Conservation (phyloP, 768 basidiomycete genomes). For the Termitomyces sp. region DNA sequence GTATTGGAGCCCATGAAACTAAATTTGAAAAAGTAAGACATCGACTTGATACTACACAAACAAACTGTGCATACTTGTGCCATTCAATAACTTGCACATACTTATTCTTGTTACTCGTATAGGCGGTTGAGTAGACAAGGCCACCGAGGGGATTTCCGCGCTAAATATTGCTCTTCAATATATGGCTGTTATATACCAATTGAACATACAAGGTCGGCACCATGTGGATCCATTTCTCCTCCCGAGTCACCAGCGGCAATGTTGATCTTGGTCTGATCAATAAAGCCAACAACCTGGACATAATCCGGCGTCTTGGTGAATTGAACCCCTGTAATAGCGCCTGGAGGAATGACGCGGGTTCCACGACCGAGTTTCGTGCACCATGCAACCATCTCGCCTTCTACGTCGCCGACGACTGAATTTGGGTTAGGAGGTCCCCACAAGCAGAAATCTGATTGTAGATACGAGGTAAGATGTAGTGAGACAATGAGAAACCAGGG, state of each 20-base stretch:
- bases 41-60: not conserved
- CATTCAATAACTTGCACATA: slow-evolving; percentile 17
- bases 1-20: slow-evolving; percentile 20
- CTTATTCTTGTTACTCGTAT: slow-evolving; percentile 11
- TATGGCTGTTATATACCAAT: not conserved
- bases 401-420: slow-evolving; percentile 59
- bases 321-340: slow-evolving; percentile 25
- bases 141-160: slow-evolving; percentile 22
- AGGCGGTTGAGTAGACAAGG: slow-evolving; percentile 13
- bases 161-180: not conserved
- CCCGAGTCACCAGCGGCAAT: slow-evolving; percentile 48
- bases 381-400: slow-evolving; percentile 71
- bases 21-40: slow-evolving; percentile 25
- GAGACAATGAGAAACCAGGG: not conserved
- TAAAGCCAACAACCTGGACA: slow-evolving; percentile 56
- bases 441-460: slow-evolving; percentile 35
- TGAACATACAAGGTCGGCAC: slow-evolving; percentile 34
- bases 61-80: slow-evolving; percentile 11
- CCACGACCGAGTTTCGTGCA: slow-evolving; percentile 60
- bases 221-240: slow-evolving; percentile 53
- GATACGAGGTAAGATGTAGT: not conserved
- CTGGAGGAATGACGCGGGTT: slow-evolving; percentile 43
- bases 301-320: slow-evolving; percentile 58
- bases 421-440: slow-evolving; percentile 54
- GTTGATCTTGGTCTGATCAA: slow-evolving; percentile 58